Evolutionary conservation across 2,329 filamentous ascomycete species (phyloP), one percentile per base, ranked within the genome.

Genomic region (Hymenoscyphus linearis): DNA sequence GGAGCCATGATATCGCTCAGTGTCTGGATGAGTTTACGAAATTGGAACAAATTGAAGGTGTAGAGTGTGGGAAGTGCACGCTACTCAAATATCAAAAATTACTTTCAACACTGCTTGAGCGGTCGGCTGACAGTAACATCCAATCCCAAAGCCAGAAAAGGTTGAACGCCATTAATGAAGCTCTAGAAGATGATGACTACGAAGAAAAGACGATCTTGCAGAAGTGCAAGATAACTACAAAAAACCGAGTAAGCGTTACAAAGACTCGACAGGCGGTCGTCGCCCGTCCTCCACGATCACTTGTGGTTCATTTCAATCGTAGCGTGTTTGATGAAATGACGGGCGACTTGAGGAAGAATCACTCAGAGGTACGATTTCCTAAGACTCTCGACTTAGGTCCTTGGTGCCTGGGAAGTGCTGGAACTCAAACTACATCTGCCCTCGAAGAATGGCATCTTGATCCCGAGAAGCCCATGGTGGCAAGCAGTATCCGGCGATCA

Each of bases 211-310:
- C 83, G 0, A 71, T 89, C 7, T 76, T 76, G 2, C 80, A 85
- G 35, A 84, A 82, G 71, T 91, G 86, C 75, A 87, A 83, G 70
- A 89, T 87, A 64, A 78, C 79, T 0, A 78, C 86, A 10, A 86
- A 88, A 68, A 85, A 85, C 67, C 86, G 88, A 69, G 84, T 92
- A 7, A 84, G 82, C 22, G 86, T 88, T 16, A 96, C 89, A 4
- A 99, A 99, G 75, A 92, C 92, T 9, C 89, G 93, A 62, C 95
- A 98, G 73, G 88, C 90, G 10, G 90, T 93, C 13, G 84, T 99
- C 67, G 92, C 90, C 2, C 82, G 93, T 34, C 83, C 92, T 1
- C 95, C 95, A 1, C 85, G 86, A 64, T 90, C 89, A 60, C 78
- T 99, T 14, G 89, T 87, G 0, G 80, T 98, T 9, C 95, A 99